Conservation (phyloP, 140 eudicot genomes). For the Cichorium intybus region DNA sequence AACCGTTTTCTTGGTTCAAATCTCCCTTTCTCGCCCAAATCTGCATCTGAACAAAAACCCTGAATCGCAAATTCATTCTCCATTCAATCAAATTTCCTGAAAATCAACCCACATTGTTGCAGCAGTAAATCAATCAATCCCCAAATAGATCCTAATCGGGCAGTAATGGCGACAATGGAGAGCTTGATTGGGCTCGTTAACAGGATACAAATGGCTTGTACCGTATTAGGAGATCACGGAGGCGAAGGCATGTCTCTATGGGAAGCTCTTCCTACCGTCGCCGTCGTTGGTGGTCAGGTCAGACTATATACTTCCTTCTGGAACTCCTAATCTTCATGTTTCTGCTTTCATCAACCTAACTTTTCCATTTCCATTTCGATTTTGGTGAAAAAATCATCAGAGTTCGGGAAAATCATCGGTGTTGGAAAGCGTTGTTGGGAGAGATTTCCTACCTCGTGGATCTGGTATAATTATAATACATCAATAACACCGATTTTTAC, state of each 20-base stretch:
- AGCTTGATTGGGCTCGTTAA: slow-evolving; percentile 95
- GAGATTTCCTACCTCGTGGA: slow-evolving; percentile 99
- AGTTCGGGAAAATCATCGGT: slow-evolving; percentile 98
- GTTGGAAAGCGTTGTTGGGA: slow-evolving; percentile 90
- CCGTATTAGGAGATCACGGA: slow-evolving; percentile 95
- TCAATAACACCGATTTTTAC: not conserved
- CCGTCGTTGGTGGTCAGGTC: slow-evolving; percentile 99
- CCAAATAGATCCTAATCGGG: slow-evolving; percentile 10
- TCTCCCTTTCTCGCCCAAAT: slow-evolving; percentile 23
- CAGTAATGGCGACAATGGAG: slow-evolving; percentile 92
- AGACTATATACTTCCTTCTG: not conserved
- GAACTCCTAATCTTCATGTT: not conserved
- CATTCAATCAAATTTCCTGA: not conserved
- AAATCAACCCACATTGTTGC: slow-evolving; percentile 26
- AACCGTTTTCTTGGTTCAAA: slow-evolving; percentile 29
- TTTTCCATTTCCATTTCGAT: not conserved
- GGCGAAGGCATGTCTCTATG: slow-evolving; percentile 97
- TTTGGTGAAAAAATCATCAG: slow-evolving; percentile 31
- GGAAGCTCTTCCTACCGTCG: slow-evolving; percentile 99
- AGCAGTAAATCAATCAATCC: not conserved
- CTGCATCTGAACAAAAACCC: slow-evolving; percentile 23
- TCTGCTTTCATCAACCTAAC: not conserved
- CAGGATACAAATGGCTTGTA: slow-evolving; percentile 90
- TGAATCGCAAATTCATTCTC: slow-evolving; percentile 1
- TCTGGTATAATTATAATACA: slow-evolving; percentile 48